Percentiles rank a stretch among this genome's conserved stretches.
Evolutionary conservation across 176 grass and related monocot species (phyloP).

Genomic region (Aegilops bicornis): DNA sequence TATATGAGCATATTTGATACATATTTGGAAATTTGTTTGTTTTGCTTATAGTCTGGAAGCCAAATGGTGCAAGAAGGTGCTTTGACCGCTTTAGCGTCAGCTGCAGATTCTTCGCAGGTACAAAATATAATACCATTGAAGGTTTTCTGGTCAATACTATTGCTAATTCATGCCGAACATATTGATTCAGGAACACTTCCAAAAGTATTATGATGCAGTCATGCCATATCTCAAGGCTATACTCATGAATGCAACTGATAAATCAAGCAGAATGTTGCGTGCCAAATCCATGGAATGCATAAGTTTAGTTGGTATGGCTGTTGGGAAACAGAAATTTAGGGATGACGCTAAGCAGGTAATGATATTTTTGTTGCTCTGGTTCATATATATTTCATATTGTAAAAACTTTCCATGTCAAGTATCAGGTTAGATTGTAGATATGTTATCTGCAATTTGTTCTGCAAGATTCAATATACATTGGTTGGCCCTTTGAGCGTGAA

Average conservation of each 20-base stretch:
- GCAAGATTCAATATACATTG: not conserved
- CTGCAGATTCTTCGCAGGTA: slow-evolving; percentile 99
- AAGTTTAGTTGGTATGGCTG: slow-evolving; percentile 99
- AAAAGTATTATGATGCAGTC: slow-evolving; percentile 97
- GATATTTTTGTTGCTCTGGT: slow-evolving; percentile 7
- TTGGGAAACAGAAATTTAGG: slow-evolving; percentile 96
- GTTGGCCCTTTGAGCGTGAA: slow-evolving; percentile 14
- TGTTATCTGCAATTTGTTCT: slow-evolving; percentile 19
- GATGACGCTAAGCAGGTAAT: slow-evolving; percentile 96
- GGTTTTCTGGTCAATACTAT: slow-evolving; percentile 15
- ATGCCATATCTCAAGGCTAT: slow-evolving; percentile 97
- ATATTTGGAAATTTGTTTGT: slow-evolving; percentile 9
- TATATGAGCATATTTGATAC: not conserved
- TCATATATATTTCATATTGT: not conserved
- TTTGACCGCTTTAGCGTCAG: slow-evolving; percentile 95
- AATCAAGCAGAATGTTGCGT: slow-evolving; percentile 94
- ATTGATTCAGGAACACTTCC: slow-evolving; percentile 80
- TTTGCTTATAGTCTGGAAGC: slow-evolving; percentile 68
- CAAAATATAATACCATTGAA: slow-evolving; percentile 2
- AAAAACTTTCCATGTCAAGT: slow-evolving; percentile 4
- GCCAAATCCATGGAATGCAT: slow-evolving; percentile 99
- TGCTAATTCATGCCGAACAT: slow-evolving; percentile 24
- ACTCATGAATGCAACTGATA: slow-evolving; percentile 96
- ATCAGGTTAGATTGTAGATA: slow-evolving; percentile 2
- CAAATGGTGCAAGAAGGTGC: slow-evolving; percentile 99